A percentile compares a stretch with the other conserved stretches of the same genome.
Conservation (phyloP, 1,284 basidiomycete species). For the Puccinia hordei region DNA sequence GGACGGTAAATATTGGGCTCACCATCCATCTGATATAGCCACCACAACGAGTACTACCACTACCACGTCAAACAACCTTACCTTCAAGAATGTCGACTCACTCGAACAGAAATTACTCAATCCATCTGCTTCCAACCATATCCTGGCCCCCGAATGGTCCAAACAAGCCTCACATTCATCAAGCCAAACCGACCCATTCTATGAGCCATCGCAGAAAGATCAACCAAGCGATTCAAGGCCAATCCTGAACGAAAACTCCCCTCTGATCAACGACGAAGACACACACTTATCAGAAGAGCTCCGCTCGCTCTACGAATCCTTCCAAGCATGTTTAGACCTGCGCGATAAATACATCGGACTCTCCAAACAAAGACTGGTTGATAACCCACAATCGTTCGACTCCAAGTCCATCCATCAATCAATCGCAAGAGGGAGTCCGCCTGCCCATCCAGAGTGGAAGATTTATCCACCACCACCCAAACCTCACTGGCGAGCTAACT, state of each 20-base stretch:
- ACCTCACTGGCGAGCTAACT: conserved; percentile 76
- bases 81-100: not conserved
- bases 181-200: conserved; percentile 20
- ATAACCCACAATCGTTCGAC: conserved; percentile 87
- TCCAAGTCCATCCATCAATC: conserved; percentile 64
- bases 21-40: conserved; percentile 24
- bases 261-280: not conserved
- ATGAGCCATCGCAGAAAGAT: not conserved
- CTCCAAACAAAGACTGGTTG: conserved; percentile 77
- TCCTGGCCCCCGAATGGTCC: not conserved
- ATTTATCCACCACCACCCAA: conserved; percentile 87
- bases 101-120: not conserved
- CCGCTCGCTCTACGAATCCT: conserved; percentile 60
- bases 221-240: conserved; percentile 5
- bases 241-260: not conserved
- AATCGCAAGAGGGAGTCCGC: conserved; percentile 64
- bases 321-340: conserved; percentile 78
- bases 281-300: conserved; percentile 55
- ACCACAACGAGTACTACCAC: conserved; percentile 15
- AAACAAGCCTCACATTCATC: not conserved
- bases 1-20: conserved; percentile 50
- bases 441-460: conserved; percentile 67
- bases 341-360: conserved; percentile 87
- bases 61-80: not conserved
- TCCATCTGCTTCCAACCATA: conserved; percentile 12